These are phyloP conservation scores for Fusarium mundagurra DNA, from an alignment of 2,329 filamentous ascomycete genomes.

Conservation along the genomic window DNA sequence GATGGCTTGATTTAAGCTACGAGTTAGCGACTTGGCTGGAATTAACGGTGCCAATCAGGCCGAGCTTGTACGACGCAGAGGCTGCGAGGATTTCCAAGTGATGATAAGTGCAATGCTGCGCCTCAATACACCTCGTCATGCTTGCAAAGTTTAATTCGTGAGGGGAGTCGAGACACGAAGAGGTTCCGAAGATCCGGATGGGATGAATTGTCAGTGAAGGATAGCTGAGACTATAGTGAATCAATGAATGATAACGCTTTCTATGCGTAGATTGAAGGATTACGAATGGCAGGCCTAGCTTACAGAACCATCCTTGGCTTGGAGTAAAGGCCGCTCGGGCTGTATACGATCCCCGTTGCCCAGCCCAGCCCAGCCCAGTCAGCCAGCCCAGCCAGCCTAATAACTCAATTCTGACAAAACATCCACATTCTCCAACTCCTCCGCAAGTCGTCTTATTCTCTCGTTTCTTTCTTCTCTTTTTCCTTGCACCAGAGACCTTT, in stretches of 20 bases:
- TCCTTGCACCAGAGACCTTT: not conserved
- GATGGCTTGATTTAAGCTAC: slow-evolving; percentile 24
- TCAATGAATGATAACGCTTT: not conserved
- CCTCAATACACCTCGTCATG: slow-evolving; percentile 8
- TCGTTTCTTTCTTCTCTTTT: not conserved
- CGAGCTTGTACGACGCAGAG: not conserved
- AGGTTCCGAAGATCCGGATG: not conserved
- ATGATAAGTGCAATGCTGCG: slow-evolving; percentile 24
- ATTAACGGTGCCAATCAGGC: slow-evolving; percentile 14
- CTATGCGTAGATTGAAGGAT: not conserved
- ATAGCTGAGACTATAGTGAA: not conserved
- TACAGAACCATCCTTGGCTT: not conserved
- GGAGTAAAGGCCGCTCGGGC: slow-evolving; percentile 18
- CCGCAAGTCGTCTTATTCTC: slow-evolving; percentile 2
- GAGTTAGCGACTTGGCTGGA: slow-evolving; percentile 18
- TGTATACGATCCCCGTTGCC: slow-evolving; percentile 21
- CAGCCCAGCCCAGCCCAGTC: slow-evolving; percentile 4
- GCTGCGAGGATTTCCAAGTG: not conserved
- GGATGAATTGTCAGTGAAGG: not conserved
- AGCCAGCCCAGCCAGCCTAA: not conserved
- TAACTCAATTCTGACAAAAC: slow-evolving; percentile 28
- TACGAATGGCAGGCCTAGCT: not conserved
- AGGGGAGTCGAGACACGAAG: not conserved
- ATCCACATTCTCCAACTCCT: slow-evolving; percentile 10
- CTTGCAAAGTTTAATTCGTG: not conserved